Conservation (phyloP, 2,329 filamentous ascomycete genomes). For the Phialocephala sp. region DNA sequence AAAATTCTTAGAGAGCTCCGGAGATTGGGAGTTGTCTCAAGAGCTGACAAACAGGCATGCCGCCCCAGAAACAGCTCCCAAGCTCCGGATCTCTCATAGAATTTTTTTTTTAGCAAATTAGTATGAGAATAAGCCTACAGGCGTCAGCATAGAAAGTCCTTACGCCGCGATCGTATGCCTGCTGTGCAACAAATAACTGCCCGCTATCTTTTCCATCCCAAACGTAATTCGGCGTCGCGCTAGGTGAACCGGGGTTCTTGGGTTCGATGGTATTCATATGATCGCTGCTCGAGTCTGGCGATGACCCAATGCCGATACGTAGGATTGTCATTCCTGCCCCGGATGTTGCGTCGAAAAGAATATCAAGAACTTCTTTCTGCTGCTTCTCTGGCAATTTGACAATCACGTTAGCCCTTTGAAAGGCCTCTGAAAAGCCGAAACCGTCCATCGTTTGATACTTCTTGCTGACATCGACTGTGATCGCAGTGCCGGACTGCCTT, state of each 20-base stretch:
- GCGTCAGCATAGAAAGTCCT: conserved; percentile 55
- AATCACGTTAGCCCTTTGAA: conserved; percentile 50
- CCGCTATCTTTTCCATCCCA: conserved; percentile 55
- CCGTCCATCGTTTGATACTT: conserved; percentile 50
- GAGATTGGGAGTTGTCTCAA: too few species aligned
- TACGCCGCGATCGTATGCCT: conserved; percentile 50
- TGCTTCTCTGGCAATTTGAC: conserved; percentile 42
- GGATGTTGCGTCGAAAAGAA: conserved; percentile 51
- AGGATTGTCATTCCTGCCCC: conserved; percentile 58
- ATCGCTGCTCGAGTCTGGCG: conserved; percentile 25
- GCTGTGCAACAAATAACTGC: conserved; percentile 58
- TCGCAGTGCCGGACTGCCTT: conserved; percentile 19
- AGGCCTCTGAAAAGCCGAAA: conserved; percentile 56
- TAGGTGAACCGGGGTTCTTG: conserved; percentile 50
- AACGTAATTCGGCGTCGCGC: conserved; percentile 48
- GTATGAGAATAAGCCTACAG: too few species aligned
- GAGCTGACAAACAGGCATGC: too few species aligned
- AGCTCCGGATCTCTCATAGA: too few species aligned
- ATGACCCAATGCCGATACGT: conserved; percentile 54
- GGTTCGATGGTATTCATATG: conserved; percentile 50
- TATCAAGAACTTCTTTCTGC: conserved; percentile 50
- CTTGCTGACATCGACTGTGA: conserved; percentile 35
- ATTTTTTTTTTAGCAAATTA: too few species aligned
- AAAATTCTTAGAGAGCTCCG: too few species aligned
- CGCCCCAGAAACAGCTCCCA: too few species aligned